Evolutionary conservation across 2,329 filamentous ascomycete species (phyloP).

Genomic region (Rosellinia necatrix): DNA sequence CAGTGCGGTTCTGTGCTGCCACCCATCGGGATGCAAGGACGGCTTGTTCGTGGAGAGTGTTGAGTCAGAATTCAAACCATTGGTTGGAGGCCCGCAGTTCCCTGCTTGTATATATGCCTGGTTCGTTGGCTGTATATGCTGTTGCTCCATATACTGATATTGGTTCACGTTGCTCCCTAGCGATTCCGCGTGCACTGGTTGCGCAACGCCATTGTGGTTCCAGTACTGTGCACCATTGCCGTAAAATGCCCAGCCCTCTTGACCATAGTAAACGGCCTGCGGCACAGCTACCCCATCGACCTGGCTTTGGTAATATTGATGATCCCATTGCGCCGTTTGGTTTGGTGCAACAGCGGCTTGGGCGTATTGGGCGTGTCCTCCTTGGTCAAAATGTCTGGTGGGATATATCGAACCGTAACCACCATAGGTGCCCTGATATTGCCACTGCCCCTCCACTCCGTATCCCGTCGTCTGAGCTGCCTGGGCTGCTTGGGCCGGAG

Average conservation of each 20-base stretch:
- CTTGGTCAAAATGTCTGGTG: neutral
- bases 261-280: slow-evolving; percentile 17
- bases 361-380: neutral
- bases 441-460: slow-evolving; percentile 12
- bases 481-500: too few species aligned
- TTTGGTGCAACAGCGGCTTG: neutral
- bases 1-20: slow-evolving; percentile 20
- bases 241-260: slow-evolving; percentile 11
- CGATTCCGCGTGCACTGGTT: neutral
- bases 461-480: slow-evolving; percentile 12
- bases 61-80: neutral
- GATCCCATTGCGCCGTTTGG: slow-evolving; percentile 10
- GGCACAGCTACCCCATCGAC: slow-evolving; percentile 14
- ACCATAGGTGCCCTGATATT: slow-evolving; percentile 8
- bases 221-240: slow-evolving; percentile 19
- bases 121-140: slow-evolving; percentile 1
- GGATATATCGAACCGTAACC: neutral
- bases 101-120: neutral
- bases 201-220: slow-evolving; percentile 13
- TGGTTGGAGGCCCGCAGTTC: neutral
- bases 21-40: slow-evolving; percentile 6
- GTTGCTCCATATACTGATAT: slow-evolving; percentile 11
- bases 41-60: neutral
- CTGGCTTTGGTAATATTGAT: slow-evolving; percentile 11
- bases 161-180: neutral